These are phyloP conservation scores for Solanum arcanum DNA, from an alignment of 257 asterid species.

Conservation along the genomic window DNA sequence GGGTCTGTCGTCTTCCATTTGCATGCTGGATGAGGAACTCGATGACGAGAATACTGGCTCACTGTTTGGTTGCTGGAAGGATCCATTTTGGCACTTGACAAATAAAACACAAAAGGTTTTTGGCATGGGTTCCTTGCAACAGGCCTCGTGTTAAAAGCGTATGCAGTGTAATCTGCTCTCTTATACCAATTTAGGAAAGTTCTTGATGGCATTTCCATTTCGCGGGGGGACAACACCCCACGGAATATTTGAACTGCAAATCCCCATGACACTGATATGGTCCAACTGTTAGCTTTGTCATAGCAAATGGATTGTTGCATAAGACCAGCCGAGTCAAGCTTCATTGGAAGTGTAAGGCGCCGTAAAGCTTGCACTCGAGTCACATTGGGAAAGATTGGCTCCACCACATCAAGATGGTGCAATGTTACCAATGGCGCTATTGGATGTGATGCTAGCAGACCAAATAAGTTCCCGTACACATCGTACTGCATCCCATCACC, in stretches of 20 bases:
- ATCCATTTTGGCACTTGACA: slow-evolving; percentile 36
- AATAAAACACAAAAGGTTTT: slow-evolving; percentile 60
- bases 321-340: slow-evolving; percentile 68
- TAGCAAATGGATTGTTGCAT: slow-evolving; percentile 91
- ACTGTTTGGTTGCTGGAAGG: slow-evolving; percentile 23
- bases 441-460: slow-evolving; percentile 71
- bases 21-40: slow-evolving; percentile 42
- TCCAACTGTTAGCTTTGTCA: slow-evolving; percentile 40
- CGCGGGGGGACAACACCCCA: slow-evolving; percentile 68
- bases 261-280: slow-evolving; percentile 83
- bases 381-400: slow-evolving; percentile 66
- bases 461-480: slow-evolving; percentile 64
- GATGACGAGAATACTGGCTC: slow-evolving; percentile 35
- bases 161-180: slow-evolving; percentile 73
- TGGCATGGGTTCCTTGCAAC: slow-evolving; percentile 73
- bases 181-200: slow-evolving; percentile 85
- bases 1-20: slow-evolving; percentile 64
- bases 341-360: slow-evolving; percentile 40
- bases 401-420: slow-evolving; percentile 87
- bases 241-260: slow-evolving; percentile 70
- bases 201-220: slow-evolving; percentile 78
- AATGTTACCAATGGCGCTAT: slow-evolving; percentile 63
- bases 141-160: slow-evolving; percentile 81
- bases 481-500: slow-evolving; percentile 40
- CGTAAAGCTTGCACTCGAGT: slow-evolving; percentile 52